These are phyloP conservation scores for Aspergillus sp. DNA, from an alignment of 2,329 filamentous ascomycete species.

Conservation along the genomic window DNA sequence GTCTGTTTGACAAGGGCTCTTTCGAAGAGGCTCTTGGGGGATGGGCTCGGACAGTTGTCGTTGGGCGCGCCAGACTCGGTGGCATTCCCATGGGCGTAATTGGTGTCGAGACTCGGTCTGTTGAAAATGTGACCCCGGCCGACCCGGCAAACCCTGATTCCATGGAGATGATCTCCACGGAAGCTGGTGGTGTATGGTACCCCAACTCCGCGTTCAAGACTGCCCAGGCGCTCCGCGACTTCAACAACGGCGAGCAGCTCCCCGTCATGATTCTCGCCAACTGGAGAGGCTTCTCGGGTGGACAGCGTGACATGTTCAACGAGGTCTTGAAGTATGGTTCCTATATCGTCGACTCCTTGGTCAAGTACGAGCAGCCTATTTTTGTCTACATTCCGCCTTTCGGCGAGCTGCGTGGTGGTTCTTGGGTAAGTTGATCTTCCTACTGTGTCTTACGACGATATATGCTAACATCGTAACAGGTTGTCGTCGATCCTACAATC, in stretches of 20 bases:
- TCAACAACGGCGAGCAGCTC: conserved; percentile 97
- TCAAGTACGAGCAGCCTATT: conserved; percentile 97
- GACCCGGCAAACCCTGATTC: conserved; percentile 98
- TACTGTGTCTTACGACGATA: too few species aligned
- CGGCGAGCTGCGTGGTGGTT: conserved; percentile 95
- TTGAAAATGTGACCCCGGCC: conserved; percentile 93
- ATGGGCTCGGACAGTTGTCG: conserved; percentile 94
- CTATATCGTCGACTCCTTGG: conserved; percentile 95
- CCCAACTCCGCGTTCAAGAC: conserved; percentile 99
- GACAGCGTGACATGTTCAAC: conserved; percentile 99
- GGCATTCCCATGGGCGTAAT: conserved; percentile 99
- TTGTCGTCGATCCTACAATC: conserved; percentile 97
- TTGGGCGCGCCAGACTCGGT: conserved; percentile 89
- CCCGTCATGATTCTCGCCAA: conserved; percentile 98
- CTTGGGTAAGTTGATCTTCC: too few species aligned
- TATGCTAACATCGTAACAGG: too few species aligned
- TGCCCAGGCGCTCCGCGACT: conserved; percentile 95
- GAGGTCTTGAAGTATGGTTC: conserved; percentile 99
- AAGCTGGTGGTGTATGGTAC: conserved; percentile 99
- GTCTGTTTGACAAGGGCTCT: conserved; percentile 92
- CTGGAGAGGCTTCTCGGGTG: conserved; percentile 99
- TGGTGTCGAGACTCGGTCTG: conserved; percentile 85
- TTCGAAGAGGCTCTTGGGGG: conserved; percentile 95
- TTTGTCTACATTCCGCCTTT: conserved; percentile 98
- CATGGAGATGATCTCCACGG: conserved; percentile 86